Percentiles rank a stretch among this genome's conserved stretches.
phyloP scores from a whole-genome alignment of 148 eudicot genomes.

The Bassia scoparia region DNA sequence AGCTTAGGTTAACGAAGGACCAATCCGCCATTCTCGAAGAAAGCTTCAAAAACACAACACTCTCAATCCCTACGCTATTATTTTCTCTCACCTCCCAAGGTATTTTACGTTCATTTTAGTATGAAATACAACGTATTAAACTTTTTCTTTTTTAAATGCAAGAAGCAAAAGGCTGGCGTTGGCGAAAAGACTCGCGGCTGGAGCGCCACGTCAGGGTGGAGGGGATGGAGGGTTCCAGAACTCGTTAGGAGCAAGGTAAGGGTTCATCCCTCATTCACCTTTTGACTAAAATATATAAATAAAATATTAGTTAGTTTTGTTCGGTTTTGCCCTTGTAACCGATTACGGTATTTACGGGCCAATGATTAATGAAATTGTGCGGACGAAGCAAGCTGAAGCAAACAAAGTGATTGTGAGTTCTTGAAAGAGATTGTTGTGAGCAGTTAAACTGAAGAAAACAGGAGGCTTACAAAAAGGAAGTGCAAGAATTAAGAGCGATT shows the following conservation, averaged over 20 bases:
- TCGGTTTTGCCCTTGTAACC: slow-evolving; percentile 1
- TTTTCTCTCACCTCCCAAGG: background rate
- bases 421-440: slow-evolving; percentile 56
- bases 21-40: slow-evolving; percentile 80
- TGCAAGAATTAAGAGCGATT: slow-evolving; percentile 55
- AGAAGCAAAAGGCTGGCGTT: slow-evolving; percentile 87
- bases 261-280: background rate
- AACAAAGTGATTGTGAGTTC: slow-evolving; percentile 60
- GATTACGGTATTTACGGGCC: background rate
- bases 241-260: slow-evolving; percentile 78
- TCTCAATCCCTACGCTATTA: slow-evolving; percentile 57
- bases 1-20: slow-evolving; percentile 66
- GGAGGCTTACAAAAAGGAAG: slow-evolving; percentile 69
- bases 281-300: too few relatives aligned
- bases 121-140: background rate
- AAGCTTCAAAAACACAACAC: slow-evolving; percentile 76
- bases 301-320: too few relatives aligned
- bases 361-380: background rate
- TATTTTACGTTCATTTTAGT: background rate
- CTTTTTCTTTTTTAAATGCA: background rate
- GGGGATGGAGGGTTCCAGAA: slow-evolving; percentile 97
- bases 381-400: slow-evolving; percentile 82
- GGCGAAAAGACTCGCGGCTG: slow-evolving; percentile 73
- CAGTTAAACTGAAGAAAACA: slow-evolving; percentile 66
- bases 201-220: slow-evolving; percentile 88